A percentile compares a stretch with the other conserved stretches of the same genome.
Evolutionary conservation across 1,284 basidiomycete genomes (phyloP).

Genomic region (Papiliotrema flavescens): DNA sequence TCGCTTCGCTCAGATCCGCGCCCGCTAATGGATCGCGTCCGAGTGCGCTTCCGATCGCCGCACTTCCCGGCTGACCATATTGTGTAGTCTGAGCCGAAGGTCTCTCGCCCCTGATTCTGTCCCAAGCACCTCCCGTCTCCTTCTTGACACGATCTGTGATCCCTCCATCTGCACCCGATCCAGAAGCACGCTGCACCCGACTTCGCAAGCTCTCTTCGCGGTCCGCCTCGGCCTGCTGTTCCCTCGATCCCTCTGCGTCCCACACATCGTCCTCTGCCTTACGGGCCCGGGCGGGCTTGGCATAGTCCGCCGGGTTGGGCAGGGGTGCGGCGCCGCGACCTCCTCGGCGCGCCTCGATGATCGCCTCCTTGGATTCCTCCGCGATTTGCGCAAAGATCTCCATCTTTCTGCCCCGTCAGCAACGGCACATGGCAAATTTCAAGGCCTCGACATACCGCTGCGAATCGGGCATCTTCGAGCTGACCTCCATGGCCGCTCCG

Average conservation of each 20-base stretch:
- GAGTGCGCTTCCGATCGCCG: not conserved
- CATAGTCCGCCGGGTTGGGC: not conserved
- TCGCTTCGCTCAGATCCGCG: not conserved
- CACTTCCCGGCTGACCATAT: not conserved
- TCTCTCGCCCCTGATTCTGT: not conserved
- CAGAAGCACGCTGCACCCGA: not conserved
- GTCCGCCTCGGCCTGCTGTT: slow-evolving; percentile 10
- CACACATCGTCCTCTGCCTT: not conserved
- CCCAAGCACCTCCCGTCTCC: not conserved
- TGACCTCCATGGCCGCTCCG: slow-evolving; percentile 30
- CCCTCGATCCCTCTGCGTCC: slow-evolving; percentile 3
- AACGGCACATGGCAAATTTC: not conserved
- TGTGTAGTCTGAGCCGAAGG: not conserved
- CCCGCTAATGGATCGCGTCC: not conserved
- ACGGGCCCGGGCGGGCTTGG: too few relatives aligned
- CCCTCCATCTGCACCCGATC: not conserved
- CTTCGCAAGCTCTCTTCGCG: not conserved
- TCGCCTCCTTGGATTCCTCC: slow-evolving; percentile 14
- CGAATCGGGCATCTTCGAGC: slow-evolving; percentile 33
- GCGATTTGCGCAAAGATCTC: slow-evolving; percentile 35
- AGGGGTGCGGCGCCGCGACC: not conserved
- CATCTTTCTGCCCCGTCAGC: slow-evolving; percentile 26
- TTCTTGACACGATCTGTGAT: not conserved
- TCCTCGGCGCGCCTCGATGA: not conserved
- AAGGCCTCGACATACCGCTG: slow-evolving; percentile 19